These are phyloP conservation scores for Pythium aristosporum DNA, from an alignment of 352 stramenopile genomes.

Conservation along the genomic window DNA sequence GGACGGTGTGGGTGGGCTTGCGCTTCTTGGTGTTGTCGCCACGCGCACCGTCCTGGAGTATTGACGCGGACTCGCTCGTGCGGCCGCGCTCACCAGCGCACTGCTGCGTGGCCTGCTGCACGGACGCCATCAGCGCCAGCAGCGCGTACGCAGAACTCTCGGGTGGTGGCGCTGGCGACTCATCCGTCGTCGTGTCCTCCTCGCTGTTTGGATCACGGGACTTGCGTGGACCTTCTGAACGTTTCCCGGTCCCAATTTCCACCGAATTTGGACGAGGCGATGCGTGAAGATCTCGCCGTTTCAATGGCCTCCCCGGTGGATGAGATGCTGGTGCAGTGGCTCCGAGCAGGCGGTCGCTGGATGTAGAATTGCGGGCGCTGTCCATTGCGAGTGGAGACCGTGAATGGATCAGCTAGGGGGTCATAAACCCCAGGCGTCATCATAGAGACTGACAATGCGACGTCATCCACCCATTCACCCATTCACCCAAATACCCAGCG, in stretches of 20 bases:
- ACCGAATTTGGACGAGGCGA: neutral
- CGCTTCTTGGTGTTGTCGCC: slow-evolving; percentile 13
- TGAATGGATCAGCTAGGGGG: neutral
- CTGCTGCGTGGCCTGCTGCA: slow-evolving; percentile 15
- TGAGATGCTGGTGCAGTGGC: neutral
- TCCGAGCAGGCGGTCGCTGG: neutral
- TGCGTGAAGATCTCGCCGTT: neutral
- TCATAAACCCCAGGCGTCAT: slow-evolving; percentile 8
- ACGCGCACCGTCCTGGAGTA: neutral
- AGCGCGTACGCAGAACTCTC: slow-evolving; percentile 19
- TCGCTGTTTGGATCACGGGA: neutral
- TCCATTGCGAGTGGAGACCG: neutral
- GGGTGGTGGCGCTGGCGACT: neutral
- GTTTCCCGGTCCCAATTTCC: neutral
- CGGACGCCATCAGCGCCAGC: slow-evolving; percentile 21
- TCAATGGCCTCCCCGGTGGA: neutral
- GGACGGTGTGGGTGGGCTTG: slow-evolving; percentile 23
- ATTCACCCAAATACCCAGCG: neutral
- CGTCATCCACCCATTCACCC: slow-evolving; percentile 7
- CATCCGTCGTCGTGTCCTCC: neutral
- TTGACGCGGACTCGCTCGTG: neutral
- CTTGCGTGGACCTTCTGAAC: neutral
- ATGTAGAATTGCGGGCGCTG: neutral
- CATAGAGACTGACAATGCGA: neutral
- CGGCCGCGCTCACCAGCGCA: slow-evolving; percentile 7